These are phyloP conservation scores for Excoecaria cochinchinensis DNA, from an alignment of 345 rosid genomes.

Conservation along the genomic window DNA sequence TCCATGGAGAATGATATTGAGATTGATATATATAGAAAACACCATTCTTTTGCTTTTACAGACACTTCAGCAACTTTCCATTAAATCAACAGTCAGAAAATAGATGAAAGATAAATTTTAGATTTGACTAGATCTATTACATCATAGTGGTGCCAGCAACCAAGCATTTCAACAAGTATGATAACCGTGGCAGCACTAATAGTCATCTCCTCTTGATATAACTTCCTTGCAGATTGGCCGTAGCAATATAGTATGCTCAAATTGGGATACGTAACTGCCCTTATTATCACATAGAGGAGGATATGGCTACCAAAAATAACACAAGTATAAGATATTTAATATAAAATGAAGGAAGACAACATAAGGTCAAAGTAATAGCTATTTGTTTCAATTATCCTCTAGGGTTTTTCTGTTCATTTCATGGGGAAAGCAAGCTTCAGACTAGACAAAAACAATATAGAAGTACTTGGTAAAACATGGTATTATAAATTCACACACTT, in stretches of 20 bases:
- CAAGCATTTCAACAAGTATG: background rate
- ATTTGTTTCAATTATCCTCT: background rate
- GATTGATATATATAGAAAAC: background rate
- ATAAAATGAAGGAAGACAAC: background rate
- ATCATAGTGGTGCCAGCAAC: background rate
- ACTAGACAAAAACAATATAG: no score
- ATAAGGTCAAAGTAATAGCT: background rate
- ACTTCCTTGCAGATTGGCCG: slow-evolving; percentile 99
- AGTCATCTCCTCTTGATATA: slow-evolving; percentile 84
- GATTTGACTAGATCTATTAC: background rate
- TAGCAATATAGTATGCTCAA: slow-evolving; percentile 82
- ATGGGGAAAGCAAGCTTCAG: no score
- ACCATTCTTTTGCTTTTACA: background rate
- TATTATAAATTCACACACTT: background rate
- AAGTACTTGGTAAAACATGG: no score
- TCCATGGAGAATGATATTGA: background rate
- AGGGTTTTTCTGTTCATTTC: no score
- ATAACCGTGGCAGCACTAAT: slow-evolving; percentile 20
- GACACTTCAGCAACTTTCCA: background rate
- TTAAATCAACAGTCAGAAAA: background rate
- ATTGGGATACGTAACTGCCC: slow-evolving; percentile 94
- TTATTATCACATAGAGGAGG: slow-evolving; percentile 87
- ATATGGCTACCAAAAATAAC: slow-evolving; percentile 54
- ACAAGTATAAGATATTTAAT: background rate
- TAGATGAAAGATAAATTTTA: background rate